Base-by-base conservation (phyloP, 1,284 basidiomycete species). In the Ceratobasidium sp. region DNA sequence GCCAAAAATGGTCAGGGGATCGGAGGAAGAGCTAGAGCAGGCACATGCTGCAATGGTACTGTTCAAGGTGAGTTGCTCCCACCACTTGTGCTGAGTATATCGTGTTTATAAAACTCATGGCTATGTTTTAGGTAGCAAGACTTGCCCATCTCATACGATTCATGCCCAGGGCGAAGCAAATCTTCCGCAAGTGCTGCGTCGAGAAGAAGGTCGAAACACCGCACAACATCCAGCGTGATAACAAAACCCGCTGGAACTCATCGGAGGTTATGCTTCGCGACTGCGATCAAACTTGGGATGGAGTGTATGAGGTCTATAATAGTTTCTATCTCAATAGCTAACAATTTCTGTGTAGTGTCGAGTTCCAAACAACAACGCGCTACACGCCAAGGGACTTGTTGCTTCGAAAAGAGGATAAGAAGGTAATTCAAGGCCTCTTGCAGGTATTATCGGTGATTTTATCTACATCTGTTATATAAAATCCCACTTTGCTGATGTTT, bases 161-260 rank as follows among this genome's bases (percentile, higher is more conserved):
- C 23, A 13, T 6, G 2, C 35, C 38, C 7, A 4, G 23, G 4
- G 41, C 44, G 6, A n/a, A n/a, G n/a, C 30, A 16, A 21, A 32
- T 30, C 18, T n/a, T n/a, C n/a, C n/a, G n/a, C n/a, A n/a, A 43
- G 18, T 5, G n/a, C 9, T 62, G 59, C 26, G 43, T 28, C 4
- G 18, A 23, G 16, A 18, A 46, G 2, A 23, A 47, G 2, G 23
- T 62, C 11, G 11, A 26, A 18, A 18, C 18, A 16, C 59, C 43
- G 7, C 59, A 62, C 44, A 62, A 62, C n/a, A 41, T 62, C 1
- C 43, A 28, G 8, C 59, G 43, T 11, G 59, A 62, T 26, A 11
- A 26, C 9, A 46, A 62, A 23, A 62, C 59, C 30, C 23, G 59
- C 4, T 62, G 41, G 43, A 47, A 47, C 43, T 62, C 43, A 23